Percentiles rank a stretch among this genome's conserved stretches.
Conservation (phyloP, 108 stramenopile genomes). For the Fragilaria crotonensis region DNA sequence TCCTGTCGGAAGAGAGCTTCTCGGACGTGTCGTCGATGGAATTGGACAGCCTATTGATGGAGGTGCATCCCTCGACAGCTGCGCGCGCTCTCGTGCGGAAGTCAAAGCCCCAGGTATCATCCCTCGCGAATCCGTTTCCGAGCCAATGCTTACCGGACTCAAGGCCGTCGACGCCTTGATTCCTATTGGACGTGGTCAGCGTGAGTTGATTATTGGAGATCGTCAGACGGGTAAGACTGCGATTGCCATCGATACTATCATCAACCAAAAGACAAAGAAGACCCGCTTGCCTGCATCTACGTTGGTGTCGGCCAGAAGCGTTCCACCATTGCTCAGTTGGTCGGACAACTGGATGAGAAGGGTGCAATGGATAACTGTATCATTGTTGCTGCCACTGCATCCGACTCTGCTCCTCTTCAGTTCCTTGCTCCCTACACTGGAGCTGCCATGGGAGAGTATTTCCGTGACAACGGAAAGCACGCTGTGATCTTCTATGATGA, state of each 20-base stretch:
- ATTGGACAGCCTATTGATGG: conserved; percentile 98
- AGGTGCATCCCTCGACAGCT: conserved; percentile 88
- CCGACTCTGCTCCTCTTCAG: conserved; percentile 98
- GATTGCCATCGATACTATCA: conserved; percentile 99
- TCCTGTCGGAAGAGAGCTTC: conserved; percentile 94
- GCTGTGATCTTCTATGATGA: conserved; percentile 99
- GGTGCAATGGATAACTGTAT: conserved; percentile 97
- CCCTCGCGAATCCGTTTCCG: conserved; percentile 98
- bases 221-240: conserved; percentile 99
- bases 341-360: conserved; percentile 96
- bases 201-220: conserved; percentile 97
- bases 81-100: conserved; percentile 97
- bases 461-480: conserved; percentile 99
- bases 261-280: conserved; percentile 99
- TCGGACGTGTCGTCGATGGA: conserved; percentile 98
- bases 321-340: conserved; percentile 99
- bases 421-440: conserved; percentile 99
- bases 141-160: conserved; percentile 99
- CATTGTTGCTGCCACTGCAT: conserved; percentile 98
- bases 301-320: conserved; percentile 99
- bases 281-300: conserved; percentile 98
- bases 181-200: conserved; percentile 99
- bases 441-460: conserved; percentile 98
- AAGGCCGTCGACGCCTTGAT: conserved; percentile 99
- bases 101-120: conserved; percentile 99